Conservation (phyloP, 495 filamentous ascomycete species). For the Durotheca rogersii region DNA sequence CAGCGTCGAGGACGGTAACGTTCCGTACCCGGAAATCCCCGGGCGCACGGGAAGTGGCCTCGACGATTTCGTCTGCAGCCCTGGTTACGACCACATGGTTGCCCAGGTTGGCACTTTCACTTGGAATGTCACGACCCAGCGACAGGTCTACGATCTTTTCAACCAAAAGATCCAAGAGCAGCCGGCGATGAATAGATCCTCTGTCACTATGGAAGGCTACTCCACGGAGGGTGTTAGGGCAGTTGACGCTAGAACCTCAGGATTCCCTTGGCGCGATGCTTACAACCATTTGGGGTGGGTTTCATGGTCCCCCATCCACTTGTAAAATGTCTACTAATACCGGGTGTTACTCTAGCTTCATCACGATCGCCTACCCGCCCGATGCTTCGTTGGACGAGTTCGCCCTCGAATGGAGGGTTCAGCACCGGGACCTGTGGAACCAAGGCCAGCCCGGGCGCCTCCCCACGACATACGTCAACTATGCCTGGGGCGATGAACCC, state of each 20-base stretch:
- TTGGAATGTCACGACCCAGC: neutral
- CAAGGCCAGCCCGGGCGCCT: neutral
- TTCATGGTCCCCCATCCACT: neutral
- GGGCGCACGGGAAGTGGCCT: neutral
- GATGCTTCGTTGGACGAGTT: neutral
- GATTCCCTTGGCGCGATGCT: neutral
- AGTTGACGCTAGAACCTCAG: neutral
- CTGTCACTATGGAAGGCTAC: neutral
- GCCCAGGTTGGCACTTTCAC: neutral
- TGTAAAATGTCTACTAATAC: neutral
- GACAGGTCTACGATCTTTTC: neutral
- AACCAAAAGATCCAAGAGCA: neutral
- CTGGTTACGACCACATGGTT: neutral
- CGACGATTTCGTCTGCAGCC: neutral
- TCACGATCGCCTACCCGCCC: neutral
- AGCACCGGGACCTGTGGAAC: neutral
- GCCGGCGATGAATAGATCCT: neutral
- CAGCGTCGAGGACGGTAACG: neutral
- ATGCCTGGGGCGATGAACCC: neutral
- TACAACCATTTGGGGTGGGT: neutral
- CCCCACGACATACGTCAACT: constrained; percentile 1
- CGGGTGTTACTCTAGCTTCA: neutral
- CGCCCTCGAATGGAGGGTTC: neutral
- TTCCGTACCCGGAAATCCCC: neutral
- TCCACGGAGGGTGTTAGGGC: neutral